phyloP scores from a whole-genome alignment of 2,329 filamentous ascomycete species.

The Periglandula ipomoeae region DNA sequence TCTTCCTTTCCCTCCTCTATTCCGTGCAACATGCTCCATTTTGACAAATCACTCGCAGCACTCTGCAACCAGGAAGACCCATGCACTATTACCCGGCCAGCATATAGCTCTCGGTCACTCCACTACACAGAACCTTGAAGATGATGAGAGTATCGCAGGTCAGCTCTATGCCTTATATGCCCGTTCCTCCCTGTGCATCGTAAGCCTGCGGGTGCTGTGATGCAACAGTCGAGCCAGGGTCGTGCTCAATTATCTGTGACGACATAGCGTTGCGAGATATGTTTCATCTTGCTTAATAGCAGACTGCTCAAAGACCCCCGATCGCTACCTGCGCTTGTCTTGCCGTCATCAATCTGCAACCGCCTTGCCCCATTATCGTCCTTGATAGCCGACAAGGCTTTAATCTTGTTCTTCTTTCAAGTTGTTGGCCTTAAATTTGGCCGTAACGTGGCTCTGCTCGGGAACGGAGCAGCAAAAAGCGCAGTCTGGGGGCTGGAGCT shows the following conservation, averaged over 20 bases:
- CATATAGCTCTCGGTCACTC: too few relatives aligned
- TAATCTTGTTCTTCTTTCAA: too few relatives aligned
- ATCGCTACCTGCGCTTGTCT: too few relatives aligned
- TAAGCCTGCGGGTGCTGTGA: background rate
- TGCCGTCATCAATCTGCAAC: background rate
- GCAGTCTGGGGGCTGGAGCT: background rate
- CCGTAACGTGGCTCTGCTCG: background rate
- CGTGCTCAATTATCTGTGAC: background rate
- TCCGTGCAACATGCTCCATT: too few relatives aligned
- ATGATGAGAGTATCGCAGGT: too few relatives aligned
- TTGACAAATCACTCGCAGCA: background rate
- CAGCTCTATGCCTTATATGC: too few relatives aligned
- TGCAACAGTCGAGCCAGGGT: background rate
- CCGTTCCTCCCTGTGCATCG: too few relatives aligned
- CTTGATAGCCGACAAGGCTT: too few relatives aligned
- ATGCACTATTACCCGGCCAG: background rate
- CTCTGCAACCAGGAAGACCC: background rate
- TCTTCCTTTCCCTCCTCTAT: too few relatives aligned
- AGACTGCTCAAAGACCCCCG: background rate
- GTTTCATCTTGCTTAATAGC: background rate
- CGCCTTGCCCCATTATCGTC: background rate
- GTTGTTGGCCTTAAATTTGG: too few relatives aligned
- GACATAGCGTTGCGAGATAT: background rate
- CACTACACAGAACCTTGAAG: too few relatives aligned
- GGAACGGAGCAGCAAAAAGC: background rate